Percentiles rank a stretch among this genome's conserved stretches.
phyloP scores from a whole-genome alignment of 352 stramenopile genomes.

The Plasmopara halstedii region DNA sequence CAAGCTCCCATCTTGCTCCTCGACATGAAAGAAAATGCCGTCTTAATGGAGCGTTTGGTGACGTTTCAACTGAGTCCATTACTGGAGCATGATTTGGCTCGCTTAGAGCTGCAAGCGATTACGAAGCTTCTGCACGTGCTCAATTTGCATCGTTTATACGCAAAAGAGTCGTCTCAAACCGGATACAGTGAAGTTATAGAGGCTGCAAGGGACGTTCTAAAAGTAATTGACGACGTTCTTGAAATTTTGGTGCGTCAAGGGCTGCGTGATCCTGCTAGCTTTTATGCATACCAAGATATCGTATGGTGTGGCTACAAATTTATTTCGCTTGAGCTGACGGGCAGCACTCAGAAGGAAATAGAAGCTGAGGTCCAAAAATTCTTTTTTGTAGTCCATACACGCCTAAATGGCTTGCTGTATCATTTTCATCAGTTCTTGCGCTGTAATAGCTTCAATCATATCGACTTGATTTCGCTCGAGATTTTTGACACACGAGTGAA shows the following conservation, averaged over 20 bases:
- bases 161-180: slow-evolving; percentile 8
- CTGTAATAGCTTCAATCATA: slow-evolving; percentile 69
- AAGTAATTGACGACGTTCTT: slow-evolving; percentile 43
- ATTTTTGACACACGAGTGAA: slow-evolving; percentile 69
- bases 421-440: slow-evolving; percentile 74
- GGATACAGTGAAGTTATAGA: slow-evolving; percentile 15
- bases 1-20: slow-evolving; percentile 78
- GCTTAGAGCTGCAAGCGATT: slow-evolving; percentile 59
- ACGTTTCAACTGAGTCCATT: slow-evolving; percentile 74
- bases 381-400: slow-evolving; percentile 41
- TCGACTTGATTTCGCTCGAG: slow-evolving; percentile 64
- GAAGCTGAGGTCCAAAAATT: slow-evolving; percentile 40
- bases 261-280: slow-evolving; percentile 52
- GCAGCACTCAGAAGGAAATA: slow-evolving; percentile 3
- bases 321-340: slow-evolving; percentile 3
- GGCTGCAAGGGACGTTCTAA: slow-evolving; percentile 30
- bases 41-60: slow-evolving; percentile 59
- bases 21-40: slow-evolving; percentile 65
- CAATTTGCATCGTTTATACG: slow-evolving; percentile 37
- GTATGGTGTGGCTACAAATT: slow-evolving; percentile 78
- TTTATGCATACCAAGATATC: slow-evolving; percentile 78
- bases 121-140: slow-evolving; percentile 43
- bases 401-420: slow-evolving; percentile 61
- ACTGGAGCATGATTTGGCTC: slow-evolving; percentile 55
- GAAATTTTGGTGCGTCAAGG: slow-evolving; percentile 44